Percentiles rank a stretch among this genome's conserved stretches.
Evolutionary conservation across 139 green algal genomes (phyloP).

Genomic region (Ettlia oleoabundans): DNA sequence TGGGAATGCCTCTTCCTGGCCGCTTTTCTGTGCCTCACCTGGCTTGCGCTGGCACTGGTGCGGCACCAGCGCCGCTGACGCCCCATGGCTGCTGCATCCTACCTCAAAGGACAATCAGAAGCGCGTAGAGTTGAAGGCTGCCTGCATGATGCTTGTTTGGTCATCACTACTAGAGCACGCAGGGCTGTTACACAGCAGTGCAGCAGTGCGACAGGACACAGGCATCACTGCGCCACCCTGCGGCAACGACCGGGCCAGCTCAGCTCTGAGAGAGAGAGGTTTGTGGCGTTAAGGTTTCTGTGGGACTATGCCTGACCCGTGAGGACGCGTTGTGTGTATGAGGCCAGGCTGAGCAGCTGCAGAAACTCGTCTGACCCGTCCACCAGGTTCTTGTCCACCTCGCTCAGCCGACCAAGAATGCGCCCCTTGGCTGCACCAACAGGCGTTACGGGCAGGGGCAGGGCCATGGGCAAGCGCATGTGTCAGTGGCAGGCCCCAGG

Average conservation of each 20-base stretch:
- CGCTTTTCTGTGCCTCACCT: background rate
- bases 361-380: conserved; percentile 88
- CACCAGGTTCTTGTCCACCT: conserved; percentile 79
- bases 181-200: too few relatives aligned
- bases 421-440: conserved; percentile 33
- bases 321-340: conserved; percentile 33
- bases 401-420: conserved; percentile 65
- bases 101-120: background rate
- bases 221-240: too few relatives aligned
- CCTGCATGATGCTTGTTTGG: background rate
- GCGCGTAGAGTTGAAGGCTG: background rate
- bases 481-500: background rate
- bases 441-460: background rate
- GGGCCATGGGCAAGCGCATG: background rate
- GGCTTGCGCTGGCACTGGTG: conserved; percentile 2
- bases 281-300: background rate
- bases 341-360: conserved; percentile 82
- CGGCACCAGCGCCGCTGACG: conserved; percentile 26
- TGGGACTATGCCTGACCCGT: conserved; percentile 2
- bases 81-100: background rate
- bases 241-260: too few relatives aligned
- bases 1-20: conserved; percentile 15
- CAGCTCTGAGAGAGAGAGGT: background rate
- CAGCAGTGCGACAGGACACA: too few relatives aligned
- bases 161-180: too few relatives aligned